Evolutionary conservation across 345 rosid genomes (phyloP).

Genomic region (Melaleuca quinquenervia): DNA sequence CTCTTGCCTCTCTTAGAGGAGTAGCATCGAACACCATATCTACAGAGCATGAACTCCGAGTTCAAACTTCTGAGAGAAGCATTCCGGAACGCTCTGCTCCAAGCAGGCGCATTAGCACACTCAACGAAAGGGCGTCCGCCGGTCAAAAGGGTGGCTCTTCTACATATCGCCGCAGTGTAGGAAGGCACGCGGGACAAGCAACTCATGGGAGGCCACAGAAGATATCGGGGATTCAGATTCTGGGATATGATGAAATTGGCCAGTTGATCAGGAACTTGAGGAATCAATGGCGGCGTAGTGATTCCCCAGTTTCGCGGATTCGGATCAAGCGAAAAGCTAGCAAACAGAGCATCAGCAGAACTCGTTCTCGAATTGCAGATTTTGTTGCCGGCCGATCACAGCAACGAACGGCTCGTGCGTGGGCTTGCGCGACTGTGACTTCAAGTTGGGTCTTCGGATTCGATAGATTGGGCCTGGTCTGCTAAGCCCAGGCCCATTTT

Average conservation of each 20-base stretch:
- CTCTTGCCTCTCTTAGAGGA: conserved; percentile 25
- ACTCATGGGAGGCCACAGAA: conserved; percentile 22
- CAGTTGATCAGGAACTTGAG: background rate
- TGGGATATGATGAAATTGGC: background rate
- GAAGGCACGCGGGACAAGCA: conserved; percentile 46
- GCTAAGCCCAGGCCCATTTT: background rate
- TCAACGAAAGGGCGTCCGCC: conserved; percentile 13
- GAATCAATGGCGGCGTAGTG: background rate
- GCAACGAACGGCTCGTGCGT: background rate
- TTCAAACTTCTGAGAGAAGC: conserved; percentile 8
- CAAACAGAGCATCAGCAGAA: background rate
- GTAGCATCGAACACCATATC: conserved; percentile 34
- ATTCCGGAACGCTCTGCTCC: conserved; percentile 10
- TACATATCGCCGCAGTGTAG: conserved; percentile 28
- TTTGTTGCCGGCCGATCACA: background rate
- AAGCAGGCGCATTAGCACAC: conserved; percentile 3
- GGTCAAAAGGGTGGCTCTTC: conserved; percentile 21
- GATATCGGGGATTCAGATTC: background rate
- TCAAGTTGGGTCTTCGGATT: background rate
- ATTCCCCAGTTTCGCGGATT: background rate
- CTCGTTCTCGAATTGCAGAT: background rate
- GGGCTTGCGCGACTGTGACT: background rate
- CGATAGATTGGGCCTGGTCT: background rate
- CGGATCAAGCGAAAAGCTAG: background rate
- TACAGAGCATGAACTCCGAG: conserved; percentile 9